Conservation (phyloP, 164 flowering plant genomes). For the Paratinospora sagittata region DNA sequence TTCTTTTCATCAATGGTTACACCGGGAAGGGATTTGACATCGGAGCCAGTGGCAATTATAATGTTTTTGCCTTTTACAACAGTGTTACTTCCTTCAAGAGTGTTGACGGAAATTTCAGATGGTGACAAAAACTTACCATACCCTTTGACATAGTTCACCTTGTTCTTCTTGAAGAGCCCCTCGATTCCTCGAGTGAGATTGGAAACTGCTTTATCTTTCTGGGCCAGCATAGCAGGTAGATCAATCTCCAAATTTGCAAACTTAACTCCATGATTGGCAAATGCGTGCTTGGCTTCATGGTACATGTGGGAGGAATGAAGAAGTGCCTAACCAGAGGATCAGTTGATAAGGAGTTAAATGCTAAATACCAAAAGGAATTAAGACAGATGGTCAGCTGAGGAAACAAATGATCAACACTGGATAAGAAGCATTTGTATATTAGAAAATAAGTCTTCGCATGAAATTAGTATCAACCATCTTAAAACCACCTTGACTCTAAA, state of each 20-base stretch:
- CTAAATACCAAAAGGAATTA: background rate
- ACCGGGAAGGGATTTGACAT: conserved; percentile 83
- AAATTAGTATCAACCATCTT: background rate
- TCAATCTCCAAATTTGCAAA: conserved; percentile 70
- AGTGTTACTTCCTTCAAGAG: conserved; percentile 59
- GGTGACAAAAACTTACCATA: conserved; percentile 81
- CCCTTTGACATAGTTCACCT: conserved; percentile 85
- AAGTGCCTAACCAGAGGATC: conserved; percentile 44
- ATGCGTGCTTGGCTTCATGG: conserved; percentile 81
- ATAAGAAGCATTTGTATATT: background rate
- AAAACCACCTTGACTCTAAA: background rate
- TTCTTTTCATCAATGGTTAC: conserved; percentile 79
- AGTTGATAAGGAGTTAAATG: background rate
- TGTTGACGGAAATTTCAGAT: conserved; percentile 78
- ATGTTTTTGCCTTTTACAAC: conserved; percentile 78
- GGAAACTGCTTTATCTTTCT: conserved; percentile 81
- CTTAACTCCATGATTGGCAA: conserved; percentile 82
- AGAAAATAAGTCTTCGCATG: background rate
- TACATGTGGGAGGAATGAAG: conserved; percentile 96
- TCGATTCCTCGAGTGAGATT: conserved; percentile 77
- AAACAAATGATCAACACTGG: background rate
- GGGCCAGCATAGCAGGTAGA: conserved; percentile 85
- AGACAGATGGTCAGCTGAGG: background rate
- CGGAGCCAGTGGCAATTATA: conserved; percentile 91
- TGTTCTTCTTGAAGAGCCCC: conserved; percentile 91